These are phyloP conservation scores for Trametes cinnabarina DNA, from an alignment of 768 basidiomycete species.

Conservation along the genomic window DNA sequence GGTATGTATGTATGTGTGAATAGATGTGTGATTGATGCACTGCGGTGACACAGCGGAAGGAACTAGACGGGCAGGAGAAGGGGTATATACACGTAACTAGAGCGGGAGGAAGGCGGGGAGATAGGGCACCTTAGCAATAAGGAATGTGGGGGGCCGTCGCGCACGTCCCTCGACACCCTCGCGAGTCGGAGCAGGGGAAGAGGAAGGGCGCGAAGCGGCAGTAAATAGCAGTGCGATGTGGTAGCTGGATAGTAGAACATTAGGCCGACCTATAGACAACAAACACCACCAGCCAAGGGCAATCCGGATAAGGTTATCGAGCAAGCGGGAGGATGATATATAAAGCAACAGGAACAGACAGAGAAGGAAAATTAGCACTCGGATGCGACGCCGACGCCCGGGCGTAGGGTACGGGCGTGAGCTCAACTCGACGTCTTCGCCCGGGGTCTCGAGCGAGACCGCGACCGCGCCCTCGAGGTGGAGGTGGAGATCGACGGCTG, in stretches of 20 bases:
- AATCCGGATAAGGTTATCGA: neutral
- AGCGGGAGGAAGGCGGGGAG: neutral
- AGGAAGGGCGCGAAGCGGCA: neutral
- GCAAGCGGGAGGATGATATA: neutral
- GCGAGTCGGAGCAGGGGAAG: neutral
- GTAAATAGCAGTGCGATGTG: conserved; percentile 10
- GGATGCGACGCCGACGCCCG: neutral
- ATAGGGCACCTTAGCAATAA: conserved; percentile 1
- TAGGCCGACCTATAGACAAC: conserved; percentile 10
- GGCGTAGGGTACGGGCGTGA: neutral
- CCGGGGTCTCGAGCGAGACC: conserved; percentile 1
- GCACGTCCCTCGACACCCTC: neutral
- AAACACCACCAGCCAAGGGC: neutral
- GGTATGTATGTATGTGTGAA: neutral
- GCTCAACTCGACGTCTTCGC: neutral
- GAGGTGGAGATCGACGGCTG: neutral
- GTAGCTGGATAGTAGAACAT: conserved; percentile 9
- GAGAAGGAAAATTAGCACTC: neutral
- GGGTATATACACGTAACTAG: conserved; percentile 16
- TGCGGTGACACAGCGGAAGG: neutral
- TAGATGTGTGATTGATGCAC: neutral
- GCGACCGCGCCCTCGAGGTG: neutral
- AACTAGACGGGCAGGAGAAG: neutral
- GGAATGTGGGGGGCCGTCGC: conserved; percentile 17
- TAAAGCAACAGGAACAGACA: no score